Conservation (phyloP, 306 rosid genomes). For the cucumber (Cucumis sativus) region Cucumber_9930_V3 NC_026658.2:5597001-5597500, state of each 20-base stretch:
- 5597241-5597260: conserved; percentile 36
- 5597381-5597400: conserved; percentile 90
- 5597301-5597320: conserved; percentile 44
- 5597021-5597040: conserved; percentile 15
- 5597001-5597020: conserved; percentile 19
- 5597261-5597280: conserved; percentile 31
- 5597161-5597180: conserved; percentile 27
- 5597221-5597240: conserved; percentile 52
- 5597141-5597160: conserved; percentile 25
- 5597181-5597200: conserved; percentile 26
- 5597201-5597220: conserved; percentile 42
- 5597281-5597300: conserved; percentile 26
- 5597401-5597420: conserved; percentile 77
- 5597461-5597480: conserved; percentile 31
- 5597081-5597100: conserved; percentile 9
- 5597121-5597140: neutral
- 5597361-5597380: conserved; percentile 98
- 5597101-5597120: conserved; percentile 8
- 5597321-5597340: conserved; percentile 68
- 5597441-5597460: conserved; percentile 66
- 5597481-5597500: conserved; percentile 55
- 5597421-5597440: conserved; percentile 29
- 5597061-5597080: conserved; percentile 56
- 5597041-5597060: conserved; percentile 50
- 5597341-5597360: conserved; percentile 73